These are phyloP conservation scores for Sporothrix mexicana DNA, from an alignment of 2,329 filamentous ascomycete genomes.

Conservation along the genomic window DNA sequence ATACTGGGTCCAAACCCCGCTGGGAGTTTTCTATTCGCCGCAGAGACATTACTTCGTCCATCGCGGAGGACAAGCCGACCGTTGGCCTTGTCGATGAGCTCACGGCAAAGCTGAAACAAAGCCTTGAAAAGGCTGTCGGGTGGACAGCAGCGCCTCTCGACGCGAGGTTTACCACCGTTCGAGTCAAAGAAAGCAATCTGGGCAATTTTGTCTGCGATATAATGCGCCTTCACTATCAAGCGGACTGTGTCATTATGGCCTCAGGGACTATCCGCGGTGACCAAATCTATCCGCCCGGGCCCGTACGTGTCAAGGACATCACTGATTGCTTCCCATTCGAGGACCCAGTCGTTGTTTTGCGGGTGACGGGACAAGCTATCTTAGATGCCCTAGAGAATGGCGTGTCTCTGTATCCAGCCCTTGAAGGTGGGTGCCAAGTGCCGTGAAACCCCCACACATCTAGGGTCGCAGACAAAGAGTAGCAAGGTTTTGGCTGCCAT, in stretches of 20 bases:
- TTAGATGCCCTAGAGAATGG: conserved; percentile 84
- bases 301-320: conserved; percentile 79
- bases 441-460: background rate
- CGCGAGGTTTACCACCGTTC: conserved; percentile 82
- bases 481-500: background rate
- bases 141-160: conserved; percentile 84
- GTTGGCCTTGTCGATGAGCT: conserved; percentile 69
- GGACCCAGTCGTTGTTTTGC: conserved; percentile 82
- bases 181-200: conserved; percentile 78
- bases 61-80: conserved; percentile 67
- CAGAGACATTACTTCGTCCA: conserved; percentile 72
- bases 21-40: conserved; percentile 80
- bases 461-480: background rate
- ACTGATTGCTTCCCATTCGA: conserved; percentile 92
- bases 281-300: conserved; percentile 82
- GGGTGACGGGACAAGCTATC: conserved; percentile 72
- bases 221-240: conserved; percentile 81
- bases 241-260: conserved; percentile 85
- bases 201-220: conserved; percentile 92
- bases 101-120: conserved; percentile 74
- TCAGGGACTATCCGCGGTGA: conserved; percentile 86
- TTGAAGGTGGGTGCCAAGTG: conserved; percentile 63
- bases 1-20: background rate
- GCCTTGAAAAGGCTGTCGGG: conserved; percentile 80
- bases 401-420: conserved; percentile 77